Conservation (phyloP, 192 early-diverging fungal genomes). For the Glomus cerebriforme region DNA sequence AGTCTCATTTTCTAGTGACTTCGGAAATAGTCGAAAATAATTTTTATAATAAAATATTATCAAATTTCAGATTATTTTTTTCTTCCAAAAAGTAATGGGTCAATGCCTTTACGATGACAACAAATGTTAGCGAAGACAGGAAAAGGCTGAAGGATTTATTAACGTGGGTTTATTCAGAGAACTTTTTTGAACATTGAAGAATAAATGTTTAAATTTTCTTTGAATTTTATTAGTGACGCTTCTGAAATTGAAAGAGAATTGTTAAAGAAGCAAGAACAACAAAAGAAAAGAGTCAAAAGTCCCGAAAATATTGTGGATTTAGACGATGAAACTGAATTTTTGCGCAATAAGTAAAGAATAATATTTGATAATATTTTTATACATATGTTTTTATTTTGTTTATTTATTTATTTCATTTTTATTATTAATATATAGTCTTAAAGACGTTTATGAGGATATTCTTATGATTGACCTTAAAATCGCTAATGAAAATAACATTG, state of each 20-base stretch:
- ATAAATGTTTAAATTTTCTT: background rate
- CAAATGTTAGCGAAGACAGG: constrained; percentile 35
- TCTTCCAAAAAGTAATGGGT: constrained; percentile 12
- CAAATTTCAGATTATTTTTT: background rate
- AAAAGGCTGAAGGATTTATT: constrained; percentile 31
- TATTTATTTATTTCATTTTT: background rate
- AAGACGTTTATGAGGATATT: constrained; percentile 49
- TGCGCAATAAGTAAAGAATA: constrained; percentile 19
- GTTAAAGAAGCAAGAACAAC: constrained; percentile 30
- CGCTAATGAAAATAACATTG: constrained; percentile 51
- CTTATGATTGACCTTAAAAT: constrained; percentile 48
- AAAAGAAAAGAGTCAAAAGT: constrained; percentile 3
- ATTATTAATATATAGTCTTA: constrained; percentile 40
- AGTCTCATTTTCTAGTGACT: background rate
- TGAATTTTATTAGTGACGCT: constrained; percentile 14
- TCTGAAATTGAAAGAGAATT: constrained; percentile 27
- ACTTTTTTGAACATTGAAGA: background rate
- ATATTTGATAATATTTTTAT: background rate
- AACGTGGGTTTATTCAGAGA: background rate
- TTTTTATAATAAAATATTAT: background rate
- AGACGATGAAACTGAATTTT: constrained; percentile 27
- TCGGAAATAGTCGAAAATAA: background rate
- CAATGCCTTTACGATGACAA: constrained; percentile 31
- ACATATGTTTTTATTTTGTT: background rate
- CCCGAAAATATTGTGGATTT: background rate